phyloP scores from a whole-genome alignment of 2,329 filamentous ascomycete species.

The Catunica adiposa region DNA sequence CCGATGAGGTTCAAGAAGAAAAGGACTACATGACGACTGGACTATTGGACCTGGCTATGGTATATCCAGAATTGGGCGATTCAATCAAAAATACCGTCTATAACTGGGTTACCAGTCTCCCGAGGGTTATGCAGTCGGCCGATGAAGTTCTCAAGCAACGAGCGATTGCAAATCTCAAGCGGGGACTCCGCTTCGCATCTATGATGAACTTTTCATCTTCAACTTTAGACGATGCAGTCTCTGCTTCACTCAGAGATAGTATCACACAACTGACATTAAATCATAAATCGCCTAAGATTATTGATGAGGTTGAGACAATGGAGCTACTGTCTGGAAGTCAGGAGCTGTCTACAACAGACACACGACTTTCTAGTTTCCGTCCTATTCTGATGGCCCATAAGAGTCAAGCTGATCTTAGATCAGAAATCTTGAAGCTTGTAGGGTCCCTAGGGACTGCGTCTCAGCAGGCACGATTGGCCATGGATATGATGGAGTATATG shows the following conservation, averaged over 20 bases:
- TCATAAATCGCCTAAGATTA: conserved; percentile 20
- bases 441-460: conserved; percentile 38
- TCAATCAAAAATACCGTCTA: conserved; percentile 55
- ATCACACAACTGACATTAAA: conserved; percentile 26
- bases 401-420: conserved; percentile 47
- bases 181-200: conserved; percentile 50
- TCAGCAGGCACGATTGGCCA: conserved; percentile 42
- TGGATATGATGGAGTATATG: conserved; percentile 47
- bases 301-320: conserved; percentile 20
- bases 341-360: neutral
- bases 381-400: conserved; percentile 47
- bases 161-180: conserved; percentile 60
- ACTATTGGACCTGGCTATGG: conserved; percentile 44
- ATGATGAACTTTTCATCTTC: conserved; percentile 46
- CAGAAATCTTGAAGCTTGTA: conserved; percentile 41
- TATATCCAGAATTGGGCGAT: conserved; percentile 45
- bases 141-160: conserved; percentile 64
- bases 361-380: conserved; percentile 27
- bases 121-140: conserved; percentile 65
- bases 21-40: conserved; percentile 27
- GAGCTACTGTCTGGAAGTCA: conserved; percentile 9
- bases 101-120: conserved; percentile 65
- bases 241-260: conserved; percentile 57
- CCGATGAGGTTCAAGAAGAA: conserved; percentile 24
- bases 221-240: conserved; percentile 50